A percentile compares a stretch with the other conserved stretches of the same genome.
phyloP scores from a whole-genome alignment of 257 asterid species.

The Solanum pennellii region DNA sequence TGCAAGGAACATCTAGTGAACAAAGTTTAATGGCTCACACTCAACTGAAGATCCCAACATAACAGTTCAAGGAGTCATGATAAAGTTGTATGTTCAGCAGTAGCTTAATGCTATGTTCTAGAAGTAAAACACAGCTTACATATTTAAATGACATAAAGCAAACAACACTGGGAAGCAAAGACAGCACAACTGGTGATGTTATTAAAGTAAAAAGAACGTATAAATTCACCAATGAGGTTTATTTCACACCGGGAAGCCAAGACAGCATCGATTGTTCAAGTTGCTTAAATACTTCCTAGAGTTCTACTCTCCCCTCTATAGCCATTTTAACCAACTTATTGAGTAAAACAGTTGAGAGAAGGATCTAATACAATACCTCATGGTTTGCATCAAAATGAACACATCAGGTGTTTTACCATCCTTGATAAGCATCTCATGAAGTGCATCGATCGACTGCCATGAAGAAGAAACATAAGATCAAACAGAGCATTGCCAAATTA shows the following conservation, averaged over 20 bases:
- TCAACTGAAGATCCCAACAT: background rate
- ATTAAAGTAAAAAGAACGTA: background rate
- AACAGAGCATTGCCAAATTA: background rate
- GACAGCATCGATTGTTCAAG: background rate
- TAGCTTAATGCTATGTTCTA: background rate
- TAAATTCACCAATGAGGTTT: background rate
- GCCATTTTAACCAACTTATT: background rate
- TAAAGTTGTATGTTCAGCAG: background rate
- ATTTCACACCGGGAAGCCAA: background rate
- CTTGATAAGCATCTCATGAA: conserved; percentile 60
- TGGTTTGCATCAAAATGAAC: conserved; percentile 53
- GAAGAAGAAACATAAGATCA: conserved; percentile 7
- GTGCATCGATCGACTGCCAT: conserved; percentile 69
- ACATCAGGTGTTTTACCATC: conserved; percentile 66
- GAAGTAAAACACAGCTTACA: background rate
- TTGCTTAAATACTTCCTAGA: background rate
- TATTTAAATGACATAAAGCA: background rate
- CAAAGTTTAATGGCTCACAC: background rate
- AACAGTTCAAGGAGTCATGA: background rate
- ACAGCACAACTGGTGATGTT: background rate
- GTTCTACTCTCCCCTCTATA: background rate
- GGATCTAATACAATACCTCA: conserved; percentile 44
- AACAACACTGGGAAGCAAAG: background rate
- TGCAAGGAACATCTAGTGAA: background rate
- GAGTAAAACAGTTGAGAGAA: background rate